Evolutionary conservation across 2,329 filamentous ascomycete genomes (phyloP), one percentile per base, ranked within the genome.

Genomic region (Hypomyces perniciosus): DNA sequence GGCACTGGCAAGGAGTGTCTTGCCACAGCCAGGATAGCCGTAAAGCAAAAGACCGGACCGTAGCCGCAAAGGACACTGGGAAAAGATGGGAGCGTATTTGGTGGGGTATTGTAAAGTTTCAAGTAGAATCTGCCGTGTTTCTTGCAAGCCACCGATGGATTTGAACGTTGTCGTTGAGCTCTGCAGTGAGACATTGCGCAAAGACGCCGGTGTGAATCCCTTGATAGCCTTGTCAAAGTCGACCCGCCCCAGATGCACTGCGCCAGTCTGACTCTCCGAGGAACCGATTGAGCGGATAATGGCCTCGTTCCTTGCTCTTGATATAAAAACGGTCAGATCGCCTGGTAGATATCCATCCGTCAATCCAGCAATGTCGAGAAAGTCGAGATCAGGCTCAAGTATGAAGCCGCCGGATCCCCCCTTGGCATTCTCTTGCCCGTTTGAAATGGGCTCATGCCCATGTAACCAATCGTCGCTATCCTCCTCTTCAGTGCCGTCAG

Each of bases 271-370:
- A 1, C 72, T 68, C 40, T 75, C 71, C n/a, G 68, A 68, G 0
- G 70, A 68, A 54, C 78, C 72, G 29, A 97, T 85, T 6, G 86
- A 85, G 8, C 92, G 86, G 59, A 97, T 95, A 12, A 99, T 79
- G 28, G 92, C 89, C 70, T 97, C 93, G 60, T 92, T 96, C 48
- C 91, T 83, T 35, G 93, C 92, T 52, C 93, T 81, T 8, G 89
- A 85, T 13, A 95, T 87, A 8, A 99, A 80, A 2, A 96, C 78
- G 12, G 86, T 84, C 35, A 99, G 76, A 66, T 99, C 93, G 4
- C 91, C 93, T 1, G 93, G 92, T 91, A 97, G 96, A 65, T 97
- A 99, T 1, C 93, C 93, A 64, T 99, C 93, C 0, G 92, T 97
- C 59, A 92, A 86, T 1, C 93, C 91, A 13, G 95, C 90, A 50